Evolutionary conservation across 495 filamentous ascomycete genomes (phyloP), one percentile per base, ranked within the genome.

Genomic region (Aspergillus campestris): DNA sequence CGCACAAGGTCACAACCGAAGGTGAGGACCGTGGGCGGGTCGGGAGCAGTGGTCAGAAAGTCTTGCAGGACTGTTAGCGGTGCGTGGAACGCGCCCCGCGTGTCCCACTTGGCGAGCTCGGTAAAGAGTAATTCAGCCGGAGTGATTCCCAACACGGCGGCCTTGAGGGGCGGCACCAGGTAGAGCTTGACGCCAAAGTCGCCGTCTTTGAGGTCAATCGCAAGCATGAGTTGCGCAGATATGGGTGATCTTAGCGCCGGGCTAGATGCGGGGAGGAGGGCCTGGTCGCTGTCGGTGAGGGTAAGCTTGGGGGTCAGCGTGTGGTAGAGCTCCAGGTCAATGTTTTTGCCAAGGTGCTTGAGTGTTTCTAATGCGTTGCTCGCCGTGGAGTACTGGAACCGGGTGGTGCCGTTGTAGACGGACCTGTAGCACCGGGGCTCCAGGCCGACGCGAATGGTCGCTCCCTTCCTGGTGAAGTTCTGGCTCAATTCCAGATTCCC

Each of bases 151-250:
- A 36, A 40, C 13, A 32, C 38, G 5, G 27, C 3, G 8, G 45
- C 33, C 14, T 47, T 47, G 3, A 39, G 4, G 5, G n/a, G 7
- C 0, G 38, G 37, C 10, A 41, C 32, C 5, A 47, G 40, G 31
- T 47, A 52, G 5, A 48, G 34, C 12, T 52, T 47, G 37, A 47
- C 36, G 8, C 15, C 11, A 6, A 41, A 14, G 9, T 35, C 31
- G 6, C 15, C 38, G 2, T 41, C 38, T 6, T 41, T 40, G 9
- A 47, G 11, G 9, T 47, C 45, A 15, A 47, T 14, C 3, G 29
- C 45, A 8, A 47, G 13, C 7, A 33, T 47, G 45, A 5, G 36
- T 40, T 14, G 12, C 33, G 13, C 5, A 3, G 18, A 18, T 31
- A 13, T 34, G 7, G n/a, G 18, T 34, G 8, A 9, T 32, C 13